Evolutionary conservation across 495 filamentous ascomycete genomes (phyloP).

Genomic region (Rusavskia elegans): DNA sequence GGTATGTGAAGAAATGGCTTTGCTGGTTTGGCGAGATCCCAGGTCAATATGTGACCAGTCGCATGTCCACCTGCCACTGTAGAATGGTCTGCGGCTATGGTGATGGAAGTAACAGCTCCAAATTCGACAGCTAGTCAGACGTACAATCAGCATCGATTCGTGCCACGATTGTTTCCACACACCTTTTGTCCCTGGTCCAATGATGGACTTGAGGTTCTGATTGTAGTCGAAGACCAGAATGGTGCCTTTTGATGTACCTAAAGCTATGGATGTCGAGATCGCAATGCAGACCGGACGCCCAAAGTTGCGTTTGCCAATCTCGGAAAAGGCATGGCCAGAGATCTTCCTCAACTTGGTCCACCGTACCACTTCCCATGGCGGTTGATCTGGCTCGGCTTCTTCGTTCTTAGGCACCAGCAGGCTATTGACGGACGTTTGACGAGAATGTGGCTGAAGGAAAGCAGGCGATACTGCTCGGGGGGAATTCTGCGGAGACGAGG

Average conservation of each 20-base stretch:
- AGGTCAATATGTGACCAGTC: slow-evolving; percentile 87
- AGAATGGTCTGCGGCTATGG: slow-evolving; percentile 83
- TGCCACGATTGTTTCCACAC: slow-evolving; percentile 11
- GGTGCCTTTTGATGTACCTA: slow-evolving; percentile 88
- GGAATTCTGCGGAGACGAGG: slow-evolving; percentile 39
- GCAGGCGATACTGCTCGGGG: slow-evolving; percentile 66
- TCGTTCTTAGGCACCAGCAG: slow-evolving; percentile 35
- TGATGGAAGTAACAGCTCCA: slow-evolving; percentile 72
- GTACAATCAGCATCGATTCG: not conserved
- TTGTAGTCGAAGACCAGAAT: slow-evolving; percentile 94
- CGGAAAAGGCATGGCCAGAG: slow-evolving; percentile 82
- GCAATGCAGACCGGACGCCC: slow-evolving; percentile 79
- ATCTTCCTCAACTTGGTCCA: slow-evolving; percentile 93
- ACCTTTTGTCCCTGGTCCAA: slow-evolving; percentile 92
- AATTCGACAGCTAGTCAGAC: slow-evolving; percentile 60
- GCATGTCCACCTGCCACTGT: slow-evolving; percentile 83
- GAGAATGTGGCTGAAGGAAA: slow-evolving; percentile 57
- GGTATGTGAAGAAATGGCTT: slow-evolving; percentile 81
- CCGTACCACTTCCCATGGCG: slow-evolving; percentile 90
- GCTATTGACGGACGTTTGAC: slow-evolving; percentile 55
- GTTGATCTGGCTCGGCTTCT: slow-evolving; percentile 46
- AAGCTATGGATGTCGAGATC: slow-evolving; percentile 76
- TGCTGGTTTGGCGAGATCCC: slow-evolving; percentile 70
- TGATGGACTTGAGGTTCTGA: slow-evolving; percentile 82
- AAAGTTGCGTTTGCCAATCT: slow-evolving; percentile 82